Percentiles rank a stretch among this genome's conserved stretches.
phyloP scores from a whole-genome alignment of 2,329 filamentous ascomycete genomes.

The Penicillium vulpinum region DNA sequence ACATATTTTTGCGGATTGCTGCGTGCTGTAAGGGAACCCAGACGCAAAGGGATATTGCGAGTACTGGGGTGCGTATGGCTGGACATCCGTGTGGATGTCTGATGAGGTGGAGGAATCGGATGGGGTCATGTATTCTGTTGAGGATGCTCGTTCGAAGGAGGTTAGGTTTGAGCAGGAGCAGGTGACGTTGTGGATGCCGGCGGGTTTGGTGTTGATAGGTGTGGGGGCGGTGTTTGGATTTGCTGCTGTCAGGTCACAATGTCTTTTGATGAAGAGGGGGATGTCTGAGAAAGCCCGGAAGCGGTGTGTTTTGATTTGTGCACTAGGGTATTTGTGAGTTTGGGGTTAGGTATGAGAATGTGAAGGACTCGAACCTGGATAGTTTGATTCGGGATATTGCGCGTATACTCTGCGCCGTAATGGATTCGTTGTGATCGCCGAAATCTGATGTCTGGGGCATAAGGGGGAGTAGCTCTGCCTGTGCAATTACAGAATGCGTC shows the following conservation, averaged over 20 bases:
- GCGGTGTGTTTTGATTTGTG: constrained; percentile 49
- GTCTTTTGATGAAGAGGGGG: constrained; percentile 47
- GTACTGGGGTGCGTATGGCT: constrained; percentile 29
- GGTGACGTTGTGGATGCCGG: constrained; percentile 30
- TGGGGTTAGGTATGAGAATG: neutral
- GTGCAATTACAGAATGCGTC: constrained; percentile 39
- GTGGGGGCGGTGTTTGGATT: constrained; percentile 17
- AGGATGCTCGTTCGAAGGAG: constrained; percentile 30
- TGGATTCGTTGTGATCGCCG: constrained; percentile 34
- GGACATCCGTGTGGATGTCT: constrained; percentile 32
- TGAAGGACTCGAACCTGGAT: constrained; percentile 35
- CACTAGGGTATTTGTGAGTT: constrained; percentile 31
- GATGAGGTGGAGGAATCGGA: constrained; percentile 35
- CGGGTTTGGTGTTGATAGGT: constrained; percentile 15
- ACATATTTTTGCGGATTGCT: constrained; percentile 45
- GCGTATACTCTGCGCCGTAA: constrained; percentile 42
- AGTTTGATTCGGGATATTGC: constrained; percentile 47
- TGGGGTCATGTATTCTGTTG: constrained; percentile 36
- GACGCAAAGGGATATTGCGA: constrained; percentile 32
- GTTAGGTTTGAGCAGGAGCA: constrained; percentile 37
- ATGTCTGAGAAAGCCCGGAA: constrained; percentile 49
- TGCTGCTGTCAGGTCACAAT: constrained; percentile 45
- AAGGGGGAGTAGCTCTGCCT: constrained; percentile 34
- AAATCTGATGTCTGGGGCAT: constrained; percentile 25
- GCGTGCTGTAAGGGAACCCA: constrained; percentile 44